Percentiles rank a stretch among this genome's conserved stretches.
These are phyloP conservation scores for Scytalidium sp. DNA, from an alignment of 2,329 filamentous ascomycete genomes.

Conservation along the genomic window DNA sequence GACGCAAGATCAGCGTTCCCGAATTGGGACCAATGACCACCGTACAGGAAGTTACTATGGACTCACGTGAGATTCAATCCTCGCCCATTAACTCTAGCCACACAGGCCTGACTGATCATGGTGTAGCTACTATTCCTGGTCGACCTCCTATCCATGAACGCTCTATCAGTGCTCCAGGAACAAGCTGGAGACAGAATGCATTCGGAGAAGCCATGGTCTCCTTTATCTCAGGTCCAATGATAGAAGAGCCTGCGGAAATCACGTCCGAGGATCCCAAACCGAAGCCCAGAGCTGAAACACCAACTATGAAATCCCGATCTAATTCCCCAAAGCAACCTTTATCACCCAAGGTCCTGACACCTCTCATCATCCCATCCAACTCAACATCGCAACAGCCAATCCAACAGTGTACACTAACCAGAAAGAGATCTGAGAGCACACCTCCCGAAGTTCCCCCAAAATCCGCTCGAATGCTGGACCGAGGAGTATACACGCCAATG, in stretches of 20 bases:
- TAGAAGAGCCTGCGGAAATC: slow-evolving; percentile 33
- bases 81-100: background rate
- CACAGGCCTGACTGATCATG: slow-evolving; percentile 10
- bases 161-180: slow-evolving; percentile 58
- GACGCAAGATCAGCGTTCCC: slow-evolving; percentile 62
- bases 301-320: slow-evolving; percentile 8
- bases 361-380: slow-evolving; percentile 52
- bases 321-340: slow-evolving; percentile 34
- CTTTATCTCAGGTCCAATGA: slow-evolving; percentile 27
- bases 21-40: slow-evolving; percentile 68
- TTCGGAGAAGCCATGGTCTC: slow-evolving; percentile 31
- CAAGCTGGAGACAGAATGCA: slow-evolving; percentile 43
- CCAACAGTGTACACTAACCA: slow-evolving; percentile 25
- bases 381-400: slow-evolving; percentile 12
- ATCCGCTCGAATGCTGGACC: slow-evolving; percentile 39
- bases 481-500: slow-evolving; percentile 39
- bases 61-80: slow-evolving; percentile 60
- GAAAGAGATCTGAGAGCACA: slow-evolving; percentile 43
- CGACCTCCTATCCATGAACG: slow-evolving; percentile 62
- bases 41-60: slow-evolving; percentile 65
- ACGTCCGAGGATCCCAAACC: background rate
- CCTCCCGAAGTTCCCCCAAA: slow-evolving; percentile 36
- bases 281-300: background rate
- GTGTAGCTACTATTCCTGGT: slow-evolving; percentile 63
- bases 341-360: slow-evolving; percentile 52